phyloP scores from a whole-genome alignment of 768 basidiomycete species.

The Atractiella rhizophila region DNA sequence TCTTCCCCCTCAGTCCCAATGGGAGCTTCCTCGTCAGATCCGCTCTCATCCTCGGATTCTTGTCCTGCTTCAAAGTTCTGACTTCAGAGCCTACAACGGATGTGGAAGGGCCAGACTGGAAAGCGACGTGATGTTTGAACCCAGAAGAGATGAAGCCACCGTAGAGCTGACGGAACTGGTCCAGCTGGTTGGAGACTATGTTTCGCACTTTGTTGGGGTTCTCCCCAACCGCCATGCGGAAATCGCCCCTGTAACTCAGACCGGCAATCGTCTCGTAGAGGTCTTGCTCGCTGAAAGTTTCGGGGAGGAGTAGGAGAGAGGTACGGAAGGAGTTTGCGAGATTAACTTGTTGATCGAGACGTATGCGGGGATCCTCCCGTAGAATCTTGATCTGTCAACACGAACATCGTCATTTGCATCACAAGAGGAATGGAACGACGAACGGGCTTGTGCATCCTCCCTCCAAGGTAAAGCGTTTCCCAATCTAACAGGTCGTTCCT shows the following conservation, averaged over 20 bases:
- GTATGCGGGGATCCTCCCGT: slow-evolving; percentile 71
- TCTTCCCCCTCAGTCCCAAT: slow-evolving; percentile 11
- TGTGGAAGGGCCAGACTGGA: neutral
- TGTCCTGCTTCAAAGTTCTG: slow-evolving; percentile 34
- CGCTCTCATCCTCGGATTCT: slow-evolving; percentile 37
- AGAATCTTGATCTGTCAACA: slow-evolving; percentile 41
- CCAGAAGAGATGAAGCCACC: slow-evolving; percentile 24
- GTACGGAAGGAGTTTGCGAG: slow-evolving; percentile 66
- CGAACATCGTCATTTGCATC: neutral
- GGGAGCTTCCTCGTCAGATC: slow-evolving; percentile 33
- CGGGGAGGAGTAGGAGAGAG: slow-evolving; percentile 64
- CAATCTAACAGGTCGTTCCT: slow-evolving; percentile 77
- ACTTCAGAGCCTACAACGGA: neutral
- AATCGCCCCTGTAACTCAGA: slow-evolving; percentile 67
- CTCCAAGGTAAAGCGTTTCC: slow-evolving; percentile 76
- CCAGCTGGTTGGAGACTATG: slow-evolving; percentile 57
- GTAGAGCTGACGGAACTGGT: slow-evolving; percentile 72
- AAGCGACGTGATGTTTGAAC: slow-evolving; percentile 4
- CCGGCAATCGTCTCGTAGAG: slow-evolving; percentile 67
- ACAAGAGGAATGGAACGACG: slow-evolving; percentile 1
- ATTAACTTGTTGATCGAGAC: slow-evolving; percentile 80
- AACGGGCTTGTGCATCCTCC: slow-evolving; percentile 85
- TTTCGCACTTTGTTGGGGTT: slow-evolving; percentile 83
- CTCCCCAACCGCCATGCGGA: slow-evolving; percentile 69
- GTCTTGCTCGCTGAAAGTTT: slow-evolving; percentile 50